Evolutionary conservation across 805 yeast genomes (phyloP).

Genomic region (Kuraishia hungarica): DNA sequence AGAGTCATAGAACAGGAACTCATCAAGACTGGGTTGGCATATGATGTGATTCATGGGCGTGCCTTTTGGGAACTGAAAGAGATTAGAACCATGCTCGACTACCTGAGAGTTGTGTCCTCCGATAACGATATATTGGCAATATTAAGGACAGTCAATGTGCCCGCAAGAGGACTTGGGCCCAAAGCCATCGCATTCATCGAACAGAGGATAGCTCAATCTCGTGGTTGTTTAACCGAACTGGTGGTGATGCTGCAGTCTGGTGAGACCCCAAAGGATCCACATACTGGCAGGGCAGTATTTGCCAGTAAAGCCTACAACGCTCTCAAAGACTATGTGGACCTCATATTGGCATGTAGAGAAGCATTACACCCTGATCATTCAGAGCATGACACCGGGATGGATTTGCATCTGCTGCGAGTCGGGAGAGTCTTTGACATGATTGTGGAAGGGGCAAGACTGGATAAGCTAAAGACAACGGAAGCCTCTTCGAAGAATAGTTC

Average conservation of each 20-base stretch:
- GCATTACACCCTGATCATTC: constrained; percentile 3
- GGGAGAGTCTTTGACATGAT: constrained; percentile 9
- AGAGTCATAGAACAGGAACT: constrained; percentile 59
- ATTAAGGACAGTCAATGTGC: constrained; percentile 46
- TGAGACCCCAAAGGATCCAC: not conserved
- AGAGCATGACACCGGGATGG: constrained; percentile 1
- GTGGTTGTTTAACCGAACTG: constrained; percentile 3
- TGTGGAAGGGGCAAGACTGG: constrained; percentile 11
- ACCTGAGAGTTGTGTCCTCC: constrained; percentile 52
- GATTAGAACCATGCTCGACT: constrained; percentile 52
- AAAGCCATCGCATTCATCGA: constrained; percentile 30
- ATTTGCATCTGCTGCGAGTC: not conserved
- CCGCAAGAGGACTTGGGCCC: constrained; percentile 62
- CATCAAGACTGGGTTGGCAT: constrained; percentile 47
- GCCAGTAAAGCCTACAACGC: constrained; percentile 13
- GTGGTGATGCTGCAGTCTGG: not conserved
- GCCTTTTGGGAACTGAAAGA: constrained; percentile 79
- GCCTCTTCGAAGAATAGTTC: not conserved
- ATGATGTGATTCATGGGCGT: constrained; percentile 59
- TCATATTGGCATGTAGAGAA: constrained; percentile 15
- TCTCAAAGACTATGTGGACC: constrained; percentile 19
- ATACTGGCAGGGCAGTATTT: constrained; percentile 3
- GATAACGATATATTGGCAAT: constrained; percentile 54
- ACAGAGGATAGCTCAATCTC: constrained; percentile 1
- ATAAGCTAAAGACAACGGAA: not conserved